Percentiles rank a stretch among this genome's conserved stretches.
These are phyloP conservation scores for Gossypium davidsonii DNA, from an alignment of 441 rosid species.

Conservation along the genomic window DNA sequence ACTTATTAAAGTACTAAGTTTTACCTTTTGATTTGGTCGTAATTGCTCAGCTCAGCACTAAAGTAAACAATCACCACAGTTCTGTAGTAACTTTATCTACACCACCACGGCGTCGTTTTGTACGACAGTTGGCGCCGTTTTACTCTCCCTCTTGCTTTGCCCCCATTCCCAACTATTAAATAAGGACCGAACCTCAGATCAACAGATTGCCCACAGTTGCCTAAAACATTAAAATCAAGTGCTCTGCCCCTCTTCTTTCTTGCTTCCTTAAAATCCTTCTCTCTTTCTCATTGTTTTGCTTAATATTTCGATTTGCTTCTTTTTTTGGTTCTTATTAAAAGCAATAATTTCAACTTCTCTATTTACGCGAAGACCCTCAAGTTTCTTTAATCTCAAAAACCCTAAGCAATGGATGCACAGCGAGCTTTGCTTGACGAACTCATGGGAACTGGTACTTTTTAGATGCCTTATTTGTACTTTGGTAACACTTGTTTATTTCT, in stretches of 20 bases:
- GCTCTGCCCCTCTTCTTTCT: background rate
- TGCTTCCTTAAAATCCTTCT: background rate
- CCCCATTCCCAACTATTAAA: background rate
- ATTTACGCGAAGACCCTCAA: background rate
- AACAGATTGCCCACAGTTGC: background rate
- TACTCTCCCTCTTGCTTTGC: background rate
- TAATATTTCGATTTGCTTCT: background rate
- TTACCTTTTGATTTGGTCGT: no score
- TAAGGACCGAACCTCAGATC: background rate
- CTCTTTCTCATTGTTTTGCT: background rate
- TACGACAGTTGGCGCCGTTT: background rate
- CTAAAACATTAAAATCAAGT: background rate
- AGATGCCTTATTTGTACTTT: background rate
- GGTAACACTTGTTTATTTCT: background rate
- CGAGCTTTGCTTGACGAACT: conserved; percentile 94
- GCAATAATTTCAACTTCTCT: background rate
- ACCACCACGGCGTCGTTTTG: background rate
- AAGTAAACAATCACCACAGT: no score
- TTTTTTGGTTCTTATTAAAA: background rate
- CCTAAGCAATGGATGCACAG: conserved; percentile 72
- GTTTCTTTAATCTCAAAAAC: background rate
- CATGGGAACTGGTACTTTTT: conserved; percentile 75
- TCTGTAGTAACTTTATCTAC: background rate
- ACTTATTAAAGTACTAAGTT: no score
- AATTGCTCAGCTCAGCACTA: no score